Conservation (phyloP, 805 yeast species). For the Danielozyma ontarioensis region DNA sequence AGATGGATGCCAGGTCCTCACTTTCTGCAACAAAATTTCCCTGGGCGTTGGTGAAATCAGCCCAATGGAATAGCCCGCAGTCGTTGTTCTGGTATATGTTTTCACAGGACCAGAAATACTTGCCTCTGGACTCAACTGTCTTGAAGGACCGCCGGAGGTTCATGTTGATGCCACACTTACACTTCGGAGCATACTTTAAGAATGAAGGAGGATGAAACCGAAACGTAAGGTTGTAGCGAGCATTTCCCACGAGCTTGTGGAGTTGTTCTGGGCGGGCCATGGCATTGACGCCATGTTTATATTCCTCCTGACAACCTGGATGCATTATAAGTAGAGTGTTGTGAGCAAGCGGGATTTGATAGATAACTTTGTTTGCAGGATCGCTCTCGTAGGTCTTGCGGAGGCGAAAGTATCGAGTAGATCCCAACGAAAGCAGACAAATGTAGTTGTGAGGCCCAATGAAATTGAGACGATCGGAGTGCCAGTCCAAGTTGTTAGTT, state of each 20-base stretch:
- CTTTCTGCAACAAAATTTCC: slow-evolving; percentile 28
- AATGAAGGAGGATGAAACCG: slow-evolving; percentile 46
- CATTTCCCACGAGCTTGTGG: slow-evolving; percentile 45
- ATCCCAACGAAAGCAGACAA: slow-evolving; percentile 66
- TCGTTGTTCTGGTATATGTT: slow-evolving; percentile 37
- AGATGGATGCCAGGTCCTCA: slow-evolving; percentile 30
- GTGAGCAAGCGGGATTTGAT: slow-evolving; percentile 61
- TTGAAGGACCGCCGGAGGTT: slow-evolving; percentile 52
- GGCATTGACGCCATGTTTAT: slow-evolving; percentile 59
- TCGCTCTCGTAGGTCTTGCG: slow-evolving; percentile 35
- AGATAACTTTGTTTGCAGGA: slow-evolving; percentile 19
- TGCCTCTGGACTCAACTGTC: slow-evolving; percentile 41
- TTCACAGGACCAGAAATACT: slow-evolving; percentile 66
- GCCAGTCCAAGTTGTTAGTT: slow-evolving; percentile 60
- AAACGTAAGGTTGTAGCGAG: slow-evolving; percentile 62
- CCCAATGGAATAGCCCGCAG: slow-evolving; percentile 49
- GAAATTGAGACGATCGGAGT: slow-evolving; percentile 67
- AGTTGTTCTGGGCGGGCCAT: slow-evolving; percentile 31
- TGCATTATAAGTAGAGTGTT: slow-evolving; percentile 69
- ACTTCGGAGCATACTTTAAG: slow-evolving; percentile 33
- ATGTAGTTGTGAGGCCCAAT: slow-evolving; percentile 70
- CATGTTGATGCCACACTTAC: slow-evolving; percentile 49
- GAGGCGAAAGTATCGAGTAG: slow-evolving; percentile 62
- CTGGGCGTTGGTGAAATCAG: slow-evolving; percentile 33
- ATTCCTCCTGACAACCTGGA: slow-evolving; percentile 75